These are phyloP conservation scores for Martensiomyces pterosporus DNA, from an alignment of 192 early-diverging fungal genomes.

Conservation along the genomic window DNA sequence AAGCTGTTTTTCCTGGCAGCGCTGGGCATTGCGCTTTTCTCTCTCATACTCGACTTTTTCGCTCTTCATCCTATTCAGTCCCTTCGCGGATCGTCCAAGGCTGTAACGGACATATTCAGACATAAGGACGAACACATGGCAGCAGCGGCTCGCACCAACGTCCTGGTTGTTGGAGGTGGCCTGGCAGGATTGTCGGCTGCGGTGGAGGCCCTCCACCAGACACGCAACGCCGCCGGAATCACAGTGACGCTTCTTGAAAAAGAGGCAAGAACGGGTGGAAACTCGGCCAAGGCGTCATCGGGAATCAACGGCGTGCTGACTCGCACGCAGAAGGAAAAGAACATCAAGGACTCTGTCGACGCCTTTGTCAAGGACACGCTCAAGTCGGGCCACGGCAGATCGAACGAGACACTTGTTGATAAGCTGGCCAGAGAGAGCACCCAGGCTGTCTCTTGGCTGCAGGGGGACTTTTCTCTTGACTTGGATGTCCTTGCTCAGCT, in stretches of 20 bases:
- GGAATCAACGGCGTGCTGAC: conserved; percentile 96
- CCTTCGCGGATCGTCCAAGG: neutral
- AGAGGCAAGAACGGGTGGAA: conserved; percentile 57
- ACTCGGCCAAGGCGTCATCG: conserved; percentile 97
- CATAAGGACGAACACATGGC: conserved; percentile 2
- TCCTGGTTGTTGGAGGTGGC: conserved; percentile 33
- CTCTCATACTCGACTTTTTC: neutral
- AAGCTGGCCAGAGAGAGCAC: conserved; percentile 83
- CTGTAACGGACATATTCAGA: neutral
- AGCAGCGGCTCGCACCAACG: conserved; percentile 14
- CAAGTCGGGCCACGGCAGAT: conserved; percentile 77
- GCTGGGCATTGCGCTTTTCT: neutral
- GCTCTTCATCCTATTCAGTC: neutral
- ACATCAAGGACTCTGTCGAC: conserved; percentile 76
- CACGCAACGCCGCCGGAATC: conserved; percentile 6
- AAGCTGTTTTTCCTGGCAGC: neutral
- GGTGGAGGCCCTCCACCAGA: conserved; percentile 32
- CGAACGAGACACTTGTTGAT: conserved; percentile 73
- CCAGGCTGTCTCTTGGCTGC: conserved; percentile 89
- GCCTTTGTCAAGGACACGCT: conserved; percentile 86
- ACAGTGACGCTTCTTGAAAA: conserved; percentile 33
- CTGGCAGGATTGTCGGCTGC: conserved; percentile 40
- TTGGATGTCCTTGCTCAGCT: conserved; percentile 83
- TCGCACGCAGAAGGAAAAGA: conserved; percentile 65
- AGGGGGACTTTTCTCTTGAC: conserved; percentile 84